Percentiles rank a stretch among this genome's conserved stretches.
Evolutionary conservation across 1,284 basidiomycete genomes (phyloP).

Genomic region (Spongiforma sp.): DNA sequence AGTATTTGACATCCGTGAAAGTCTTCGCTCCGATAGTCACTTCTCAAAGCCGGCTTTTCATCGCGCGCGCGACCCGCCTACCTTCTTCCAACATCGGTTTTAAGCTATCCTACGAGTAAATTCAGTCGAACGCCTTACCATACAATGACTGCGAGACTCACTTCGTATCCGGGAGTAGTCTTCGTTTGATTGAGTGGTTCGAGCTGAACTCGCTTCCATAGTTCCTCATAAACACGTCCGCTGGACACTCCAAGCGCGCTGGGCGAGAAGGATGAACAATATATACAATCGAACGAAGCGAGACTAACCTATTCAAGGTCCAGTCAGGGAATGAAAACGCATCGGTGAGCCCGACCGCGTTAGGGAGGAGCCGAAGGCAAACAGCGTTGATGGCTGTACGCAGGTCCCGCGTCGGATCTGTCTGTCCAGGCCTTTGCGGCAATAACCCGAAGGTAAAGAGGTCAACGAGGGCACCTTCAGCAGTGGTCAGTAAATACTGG

Average conservation of each 20-base stretch:
- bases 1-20: too few species aligned
- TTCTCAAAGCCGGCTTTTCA: conserved; percentile 32
- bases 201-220: conserved; percentile 66
- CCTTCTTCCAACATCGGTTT: conserved; percentile 34
- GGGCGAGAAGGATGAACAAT: not conserved
- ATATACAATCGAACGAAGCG: not conserved
- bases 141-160: conserved; percentile 31
- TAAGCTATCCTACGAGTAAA: conserved; percentile 29
- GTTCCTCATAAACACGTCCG: conserved; percentile 70
- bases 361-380: conserved; percentile 62
- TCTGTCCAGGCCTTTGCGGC: conserved; percentile 23
- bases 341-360: conserved; percentile 75
- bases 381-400: conserved; percentile 57
- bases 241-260: conserved; percentile 70
- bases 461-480: conserved; percentile 60
- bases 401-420: conserved; percentile 55
- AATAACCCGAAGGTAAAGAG: conserved; percentile 62
- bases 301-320: conserved; percentile 70
- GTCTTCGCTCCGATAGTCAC: too few species aligned
- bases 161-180: conserved; percentile 59
- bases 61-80: conserved; percentile 17
- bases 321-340: conserved; percentile 81
- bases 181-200: conserved; percentile 69
- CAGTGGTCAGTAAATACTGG: conserved; percentile 67
- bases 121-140: too few species aligned